Percentiles rank a stretch among this genome's conserved stretches.
These are phyloP conservation scores for Elsinoe necatrix DNA, from an alignment of 2,329 filamentous ascomycete species.

Conservation along the genomic window DNA sequence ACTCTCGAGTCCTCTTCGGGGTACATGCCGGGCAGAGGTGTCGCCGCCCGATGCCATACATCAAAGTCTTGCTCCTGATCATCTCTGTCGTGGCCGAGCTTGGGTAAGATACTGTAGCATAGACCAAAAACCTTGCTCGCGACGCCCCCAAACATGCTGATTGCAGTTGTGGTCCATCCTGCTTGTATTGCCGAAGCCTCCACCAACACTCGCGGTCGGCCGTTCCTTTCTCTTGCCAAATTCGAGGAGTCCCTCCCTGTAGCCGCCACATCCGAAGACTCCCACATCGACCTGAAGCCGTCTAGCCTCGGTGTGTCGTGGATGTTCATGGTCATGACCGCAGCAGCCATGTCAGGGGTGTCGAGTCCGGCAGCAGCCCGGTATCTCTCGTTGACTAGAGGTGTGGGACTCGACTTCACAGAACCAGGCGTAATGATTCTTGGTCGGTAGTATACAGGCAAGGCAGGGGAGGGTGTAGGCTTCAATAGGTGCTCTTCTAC, in stretches of 20 bases:
- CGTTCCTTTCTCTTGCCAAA: constrained; percentile 32
- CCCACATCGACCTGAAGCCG: constrained; percentile 28
- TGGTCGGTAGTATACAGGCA: background rate
- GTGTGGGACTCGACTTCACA: constrained; percentile 12
- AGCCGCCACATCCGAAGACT: background rate
- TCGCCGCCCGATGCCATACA: constrained; percentile 25
- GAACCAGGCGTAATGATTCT: background rate
- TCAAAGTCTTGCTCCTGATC: constrained; percentile 10
- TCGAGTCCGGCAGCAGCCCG: constrained; percentile 44
- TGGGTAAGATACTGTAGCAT: constrained; percentile 42
- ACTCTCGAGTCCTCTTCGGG: constrained; percentile 34
- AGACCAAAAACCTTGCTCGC: constrained; percentile 79
- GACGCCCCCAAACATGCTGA: constrained; percentile 56
- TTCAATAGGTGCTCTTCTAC: background rate
- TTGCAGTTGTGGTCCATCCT: constrained; percentile 51
- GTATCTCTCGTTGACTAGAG: constrained; percentile 46
- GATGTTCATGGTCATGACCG: constrained; percentile 32
- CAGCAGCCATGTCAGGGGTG: constrained; percentile 34
- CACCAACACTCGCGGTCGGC: constrained; percentile 17
- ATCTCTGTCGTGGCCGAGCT: constrained; percentile 17
- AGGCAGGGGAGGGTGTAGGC: background rate
- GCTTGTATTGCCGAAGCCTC: constrained; percentile 17
- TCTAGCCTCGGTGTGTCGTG: constrained; percentile 10
- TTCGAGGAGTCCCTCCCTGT: background rate
- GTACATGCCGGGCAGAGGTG: constrained; percentile 48